phyloP scores from a whole-genome alignment of 352 stramenopile genomes.

The Phytophthora boehmeriae region DNA sequence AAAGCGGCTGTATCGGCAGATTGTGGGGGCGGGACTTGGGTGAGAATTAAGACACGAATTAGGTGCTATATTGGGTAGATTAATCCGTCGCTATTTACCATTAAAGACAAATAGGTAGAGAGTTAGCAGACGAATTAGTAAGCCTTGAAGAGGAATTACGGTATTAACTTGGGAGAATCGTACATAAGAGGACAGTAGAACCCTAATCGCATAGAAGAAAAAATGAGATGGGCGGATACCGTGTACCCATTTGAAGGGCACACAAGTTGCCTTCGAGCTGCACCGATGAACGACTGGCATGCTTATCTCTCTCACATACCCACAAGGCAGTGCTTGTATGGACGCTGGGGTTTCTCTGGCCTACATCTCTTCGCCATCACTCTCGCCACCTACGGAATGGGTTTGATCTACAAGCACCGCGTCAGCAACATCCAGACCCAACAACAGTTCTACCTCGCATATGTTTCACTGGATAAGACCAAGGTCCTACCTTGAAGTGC shows the following conservation, averaged over 20 bases:
- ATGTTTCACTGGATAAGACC: conserved; percentile 2
- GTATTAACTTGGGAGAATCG: too few relatives aligned
- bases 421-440: too few relatives aligned
- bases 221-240: background rate
- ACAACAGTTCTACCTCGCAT: background rate
- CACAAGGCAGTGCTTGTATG: conserved; percentile 22
- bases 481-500: conserved; percentile 93
- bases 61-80: too few relatives aligned
- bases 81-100: too few relatives aligned
- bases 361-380: conserved; percentile 2
- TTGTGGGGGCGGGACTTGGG: conserved; percentile 2
- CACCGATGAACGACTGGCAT: too few relatives aligned
- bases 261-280: background rate
- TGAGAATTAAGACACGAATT: background rate
- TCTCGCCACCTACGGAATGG: conserved; percentile 80
- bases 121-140: too few relatives aligned
- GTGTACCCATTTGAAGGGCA: background rate
- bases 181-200: background rate
- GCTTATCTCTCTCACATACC: too few relatives aligned
- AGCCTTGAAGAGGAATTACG: too few relatives aligned
- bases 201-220: background rate
- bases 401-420: conserved; percentile 82
- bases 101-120: too few relatives aligned
- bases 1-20: background rate
- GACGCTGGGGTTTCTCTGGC: conserved; percentile 1